Evolutionary conservation across 805 yeast species (phyloP), one percentile per base, ranked within the genome.

Genomic region (Candida insectorum): DNA sequence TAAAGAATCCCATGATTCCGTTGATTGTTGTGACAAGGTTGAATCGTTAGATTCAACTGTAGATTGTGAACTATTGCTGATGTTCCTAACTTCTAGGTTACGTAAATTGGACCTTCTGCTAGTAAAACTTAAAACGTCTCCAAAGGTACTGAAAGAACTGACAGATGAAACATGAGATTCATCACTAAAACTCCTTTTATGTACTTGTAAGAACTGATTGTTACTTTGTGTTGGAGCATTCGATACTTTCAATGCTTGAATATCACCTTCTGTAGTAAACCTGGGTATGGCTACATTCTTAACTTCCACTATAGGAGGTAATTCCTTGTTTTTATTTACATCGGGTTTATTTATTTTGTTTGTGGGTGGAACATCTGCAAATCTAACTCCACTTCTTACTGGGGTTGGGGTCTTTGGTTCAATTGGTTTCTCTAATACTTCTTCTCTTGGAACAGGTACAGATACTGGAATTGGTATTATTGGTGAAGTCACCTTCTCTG

Each of bases 81-180:
- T 29, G 2, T 24, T 17, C 15, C 40, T 36, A 9, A 24, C 5
- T 9, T 5, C 17, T 13, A 17, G 13, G n/a, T 24, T 24, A 14
- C 16, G 12, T 5, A 36, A 18, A 20, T 20, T 31, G 16, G 33
- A 10, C 15, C 23, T 37, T 15, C 34, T 36, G 13, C 36, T 27
- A 7, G 42, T 34, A 17, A 48, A 43, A 28, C 48, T 52, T 40
- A 54, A 39, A 15, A 54, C 42, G 26, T 61, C 68, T 2, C 62
- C 64, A 12, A 56, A 44, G 1, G 67, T 54, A 37, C 64, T 59
- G 36, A 60, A 57, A 1, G 64, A 54, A 37, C 66, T 59, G 9
- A 62, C 58, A 0, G 69, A 58, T 4, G 68, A 61, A 2, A 59
- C 65, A 13, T 48, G 52, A 1, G 69, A 61, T 32, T 64, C 68